Percentiles rank a stretch among this genome's conserved stretches.
Evolutionary conservation across 2,329 filamentous ascomycete species (phyloP).

Genomic region (Zasmidium citrigriseum): DNA sequence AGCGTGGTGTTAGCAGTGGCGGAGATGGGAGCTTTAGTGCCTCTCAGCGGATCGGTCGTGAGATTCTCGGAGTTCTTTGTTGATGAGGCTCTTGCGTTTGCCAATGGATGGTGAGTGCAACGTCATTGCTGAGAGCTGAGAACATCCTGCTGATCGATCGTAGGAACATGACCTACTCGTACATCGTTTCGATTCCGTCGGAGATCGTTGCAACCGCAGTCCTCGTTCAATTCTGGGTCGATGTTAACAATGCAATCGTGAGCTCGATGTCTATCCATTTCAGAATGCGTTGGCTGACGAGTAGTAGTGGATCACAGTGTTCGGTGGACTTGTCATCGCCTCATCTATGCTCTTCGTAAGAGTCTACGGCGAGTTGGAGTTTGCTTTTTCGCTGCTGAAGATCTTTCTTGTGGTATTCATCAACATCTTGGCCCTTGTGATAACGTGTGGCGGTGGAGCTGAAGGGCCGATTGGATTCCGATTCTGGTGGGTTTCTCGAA

Average conservation of each 20-base stretch:
- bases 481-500: constrained; percentile 11
- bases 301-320: constrained; percentile 15
- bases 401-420: constrained; percentile 25
- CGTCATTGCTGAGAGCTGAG: too few relatives aligned
- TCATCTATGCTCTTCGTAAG: constrained; percentile 14
- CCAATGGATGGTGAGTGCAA: constrained; percentile 10
- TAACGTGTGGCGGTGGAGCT: constrained; percentile 21
- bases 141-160: too few relatives aligned
- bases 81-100: constrained; percentile 16
- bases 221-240: constrained; percentile 15
- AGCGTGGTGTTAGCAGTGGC: constrained; percentile 17
- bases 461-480: constrained; percentile 19
- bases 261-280: too few relatives aligned
- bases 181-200: constrained; percentile 15
- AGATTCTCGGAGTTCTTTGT: constrained; percentile 20
- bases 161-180: constrained; percentile 15
- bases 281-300: too few relatives aligned
- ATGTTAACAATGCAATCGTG: constrained; percentile 14
- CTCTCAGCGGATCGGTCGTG: constrained; percentile 15
- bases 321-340: constrained; percentile 13
- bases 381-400: constrained; percentile 20
- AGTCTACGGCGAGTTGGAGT: constrained; percentile 24
- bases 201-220: constrained; percentile 19
- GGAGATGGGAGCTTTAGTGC: constrained; percentile 19
- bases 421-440: constrained; percentile 24